Percentiles rank a stretch among this genome's conserved stretches.
Evolutionary conservation across 2,329 filamentous ascomycete species (phyloP).

Genomic region (Beauveria scarabaeidicola): DNA sequence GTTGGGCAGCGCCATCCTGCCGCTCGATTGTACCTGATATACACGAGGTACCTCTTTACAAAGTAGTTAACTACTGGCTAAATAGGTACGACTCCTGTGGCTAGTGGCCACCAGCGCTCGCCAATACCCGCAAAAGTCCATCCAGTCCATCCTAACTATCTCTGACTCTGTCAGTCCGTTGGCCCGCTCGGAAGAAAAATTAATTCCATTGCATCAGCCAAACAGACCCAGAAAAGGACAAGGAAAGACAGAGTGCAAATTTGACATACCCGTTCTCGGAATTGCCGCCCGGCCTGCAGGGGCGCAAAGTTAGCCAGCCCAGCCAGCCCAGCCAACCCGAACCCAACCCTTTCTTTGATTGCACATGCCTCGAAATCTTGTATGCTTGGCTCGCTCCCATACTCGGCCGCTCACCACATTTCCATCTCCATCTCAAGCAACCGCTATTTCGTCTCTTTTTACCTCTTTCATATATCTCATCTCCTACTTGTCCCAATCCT

Average conservation of each 20-base stretch:
- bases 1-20: background rate
- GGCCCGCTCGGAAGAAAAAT: slow-evolving; percentile 1
- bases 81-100: background rate
- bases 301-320: background rate
- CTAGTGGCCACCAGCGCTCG: background rate
- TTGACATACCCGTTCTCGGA: slow-evolving; percentile 9
- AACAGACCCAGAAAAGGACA: background rate
- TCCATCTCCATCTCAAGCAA: background rate
- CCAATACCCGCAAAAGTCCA: slow-evolving; percentile 6
- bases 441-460: background rate
- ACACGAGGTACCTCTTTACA: background rate
- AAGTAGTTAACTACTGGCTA: background rate
- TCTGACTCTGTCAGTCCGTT: background rate
- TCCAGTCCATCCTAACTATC: background rate
- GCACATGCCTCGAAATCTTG: slow-evolving; percentile 11
- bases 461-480: background rate
- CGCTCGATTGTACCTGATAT: background rate
- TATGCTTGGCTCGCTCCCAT: background rate
- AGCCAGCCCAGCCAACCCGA: slow-evolving; percentile 2
- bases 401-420: slow-evolving; percentile 3
- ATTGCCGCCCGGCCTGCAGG: slow-evolving; percentile 2
- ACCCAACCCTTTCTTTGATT: slow-evolving; percentile 6
- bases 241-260: background rate
- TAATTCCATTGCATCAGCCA: background rate
- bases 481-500: no score